A percentile compares a stretch with the other conserved stretches of the same genome.
Conservation (phyloP, 2,329 filamentous ascomycete genomes). For the Purpureocillium lavendulum region DNA sequence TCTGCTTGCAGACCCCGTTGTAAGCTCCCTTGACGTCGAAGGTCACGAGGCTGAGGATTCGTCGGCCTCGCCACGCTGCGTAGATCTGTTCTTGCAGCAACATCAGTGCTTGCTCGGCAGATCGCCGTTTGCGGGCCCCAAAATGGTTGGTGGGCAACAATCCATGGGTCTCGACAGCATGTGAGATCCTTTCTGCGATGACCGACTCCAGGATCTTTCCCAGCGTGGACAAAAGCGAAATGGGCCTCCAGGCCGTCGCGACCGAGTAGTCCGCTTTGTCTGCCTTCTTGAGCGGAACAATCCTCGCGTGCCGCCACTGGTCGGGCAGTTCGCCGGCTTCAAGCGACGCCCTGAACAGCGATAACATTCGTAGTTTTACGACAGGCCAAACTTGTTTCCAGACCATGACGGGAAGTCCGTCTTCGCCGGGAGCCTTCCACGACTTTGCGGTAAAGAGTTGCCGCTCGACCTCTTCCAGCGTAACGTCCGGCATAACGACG, state of each 20-base stretch:
- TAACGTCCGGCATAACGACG: slow-evolving; percentile 10
- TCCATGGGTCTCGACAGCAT: slow-evolving; percentile 4
- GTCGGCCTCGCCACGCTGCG: slow-evolving; percentile 2
- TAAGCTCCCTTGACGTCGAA: slow-evolving; percentile 9
- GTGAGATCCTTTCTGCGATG: slow-evolving; percentile 10
- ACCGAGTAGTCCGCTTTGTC: slow-evolving; percentile 16
- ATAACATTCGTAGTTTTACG: slow-evolving; percentile 8
- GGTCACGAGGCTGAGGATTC: slow-evolving; percentile 6
- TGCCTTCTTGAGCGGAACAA: slow-evolving; percentile 19
- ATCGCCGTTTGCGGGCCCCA: slow-evolving; percentile 6
- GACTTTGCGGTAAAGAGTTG: slow-evolving; percentile 11
- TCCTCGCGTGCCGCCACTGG: slow-evolving; percentile 16
- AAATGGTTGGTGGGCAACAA: slow-evolving; percentile 6
- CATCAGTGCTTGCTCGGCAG: slow-evolving; percentile 5
- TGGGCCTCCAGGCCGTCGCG: slow-evolving; percentile 13
- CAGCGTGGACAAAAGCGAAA: slow-evolving; percentile 9
- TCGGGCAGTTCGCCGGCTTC: slow-evolving; percentile 9
- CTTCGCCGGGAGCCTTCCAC: slow-evolving; percentile 14
- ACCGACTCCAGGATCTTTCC: slow-evolving; percentile 12
- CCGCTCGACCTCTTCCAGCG: slow-evolving; percentile 12
- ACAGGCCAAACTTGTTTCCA: slow-evolving; percentile 10
- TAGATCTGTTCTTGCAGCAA: slow-evolving; percentile 6
- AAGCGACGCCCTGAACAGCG: slow-evolving; percentile 9
- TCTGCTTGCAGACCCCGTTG: slow-evolving; percentile 9
- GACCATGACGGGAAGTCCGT: slow-evolving; percentile 10